Base-by-base conservation (phyloP, 2,329 filamentous ascomycete genomes). In the Colletotrichum orchidophilum region DNA sequence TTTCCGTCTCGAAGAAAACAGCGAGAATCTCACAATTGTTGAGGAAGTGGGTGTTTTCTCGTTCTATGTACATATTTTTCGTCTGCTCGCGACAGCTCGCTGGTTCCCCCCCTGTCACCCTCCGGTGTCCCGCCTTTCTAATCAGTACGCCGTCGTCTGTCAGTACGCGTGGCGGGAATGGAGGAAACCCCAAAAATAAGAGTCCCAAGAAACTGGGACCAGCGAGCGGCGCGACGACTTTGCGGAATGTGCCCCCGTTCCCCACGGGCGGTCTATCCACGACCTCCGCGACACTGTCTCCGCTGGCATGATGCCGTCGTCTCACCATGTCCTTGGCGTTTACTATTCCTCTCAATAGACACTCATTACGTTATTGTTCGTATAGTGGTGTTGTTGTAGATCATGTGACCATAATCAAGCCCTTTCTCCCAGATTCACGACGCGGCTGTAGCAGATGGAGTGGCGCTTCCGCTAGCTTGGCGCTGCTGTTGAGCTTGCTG, bases 401-500 rank as follows among this genome's bases (percentile, higher is more conserved):
- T 53, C 8, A 9, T 54, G 33, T 46, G 18, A 9, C 18, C n/a
- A n/a, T n/a, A 8, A 46, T 55, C 9, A 7, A 13, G 31, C 21
- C 12, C 27, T n/a, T 21, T 8, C 31, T 35, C 11, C 13, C 42
- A 46, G 31, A 33, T 53, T 54, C 66, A 71, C 7, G 58, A 24
- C 13, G 64, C 21, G 13, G 64, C 31, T 2, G 69, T 54, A 21
- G 75, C 75, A 15, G 81, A 81, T 33, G 81, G 81, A 9, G 82
- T 83, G 42, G 81, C 82, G 50, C 82, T 84, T 49, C 80, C 80
- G 52, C 82, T 84, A 15, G 80, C 74, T 63, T 83, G 80, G 46
- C 82, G 80, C 61, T 72, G 76, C 63, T 74, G 75, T 26, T 72
- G 70, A 39, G 73, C 73, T 31, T 65, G 54, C 39, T 73, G 74